A percentile compares a stretch with the other conserved stretches of the same genome.
Evolutionary conservation across 2,329 filamentous ascomycete genomes (phyloP).

Genomic region (Fusarium sarcochroum): DNA sequence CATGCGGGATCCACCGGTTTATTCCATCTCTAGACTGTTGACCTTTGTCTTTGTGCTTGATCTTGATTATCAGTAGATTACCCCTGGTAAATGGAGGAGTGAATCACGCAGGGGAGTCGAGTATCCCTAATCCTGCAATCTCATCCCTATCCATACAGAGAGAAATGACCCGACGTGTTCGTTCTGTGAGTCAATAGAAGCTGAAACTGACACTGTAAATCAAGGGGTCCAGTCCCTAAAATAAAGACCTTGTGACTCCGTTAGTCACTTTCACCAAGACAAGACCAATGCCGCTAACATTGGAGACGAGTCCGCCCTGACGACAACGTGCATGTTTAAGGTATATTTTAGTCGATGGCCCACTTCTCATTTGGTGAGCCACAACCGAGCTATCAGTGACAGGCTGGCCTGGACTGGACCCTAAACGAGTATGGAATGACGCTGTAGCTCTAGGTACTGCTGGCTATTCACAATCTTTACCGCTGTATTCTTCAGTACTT

Average conservation of each 20-base stretch:
- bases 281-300: slow-evolving; percentile 23
- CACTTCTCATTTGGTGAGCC: slow-evolving; percentile 30
- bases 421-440: not conserved
- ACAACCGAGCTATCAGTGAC: slow-evolving; percentile 15
- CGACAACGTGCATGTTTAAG: slow-evolving; percentile 36
- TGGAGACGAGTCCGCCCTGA: slow-evolving; percentile 24
- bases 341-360: slow-evolving; percentile 29
- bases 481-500: too few species aligned
- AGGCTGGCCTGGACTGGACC: not conserved
- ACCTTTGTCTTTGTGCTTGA: not conserved
- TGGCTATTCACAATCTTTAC: too few species aligned
- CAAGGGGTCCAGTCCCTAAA: slow-evolving; percentile 15
- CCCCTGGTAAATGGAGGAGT: slow-evolving; percentile 19
- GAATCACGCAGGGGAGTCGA: not conserved
- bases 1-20: slow-evolving; percentile 3
- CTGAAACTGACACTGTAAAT: slow-evolving; percentile 31
- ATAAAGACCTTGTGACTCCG: slow-evolving; percentile 31
- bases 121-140: slow-evolving; percentile 11
- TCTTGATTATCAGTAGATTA: slow-evolving; percentile 23
- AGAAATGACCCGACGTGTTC: not conserved
- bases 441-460: too few species aligned
- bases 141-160: not conserved
- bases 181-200: not conserved
- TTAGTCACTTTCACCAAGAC: slow-evolving; percentile 2
- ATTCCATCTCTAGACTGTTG: too few species aligned